Percentiles rank a stretch among this genome's conserved stretches.
Conservation (phyloP, 2,329 filamentous ascomycete genomes). For the Fusarium ambrosium region DNA sequence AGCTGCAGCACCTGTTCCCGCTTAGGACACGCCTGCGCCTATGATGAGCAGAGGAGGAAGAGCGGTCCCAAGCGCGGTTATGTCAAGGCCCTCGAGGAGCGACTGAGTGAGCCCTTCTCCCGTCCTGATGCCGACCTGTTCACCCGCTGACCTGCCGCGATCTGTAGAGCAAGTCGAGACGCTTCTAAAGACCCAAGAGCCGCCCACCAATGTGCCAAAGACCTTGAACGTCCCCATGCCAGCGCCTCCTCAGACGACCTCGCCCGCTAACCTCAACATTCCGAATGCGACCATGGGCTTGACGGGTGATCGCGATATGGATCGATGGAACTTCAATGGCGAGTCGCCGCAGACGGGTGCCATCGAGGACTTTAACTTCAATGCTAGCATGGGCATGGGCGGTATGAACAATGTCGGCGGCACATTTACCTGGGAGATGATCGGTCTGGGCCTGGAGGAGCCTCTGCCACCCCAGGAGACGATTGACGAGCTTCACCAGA, state of each 20-base stretch:
- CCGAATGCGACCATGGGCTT: conserved; percentile 63
- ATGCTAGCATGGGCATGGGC: conserved; percentile 61
- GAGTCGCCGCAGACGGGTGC: conserved; percentile 65
- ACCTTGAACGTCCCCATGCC: conserved; percentile 47
- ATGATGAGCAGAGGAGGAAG: conserved; percentile 93
- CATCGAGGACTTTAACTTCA: conserved; percentile 72
- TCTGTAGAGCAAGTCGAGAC: conserved; percentile 89
- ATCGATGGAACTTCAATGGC: conserved; percentile 68
- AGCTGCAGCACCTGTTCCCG: conserved; percentile 90
- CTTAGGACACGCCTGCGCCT: conserved; percentile 88
- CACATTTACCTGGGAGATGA: conserved; percentile 84
- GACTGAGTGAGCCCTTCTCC: conserved; percentile 76
- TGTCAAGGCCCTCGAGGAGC: conserved; percentile 92
- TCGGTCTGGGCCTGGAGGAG: conserved; percentile 71
- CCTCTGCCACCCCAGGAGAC: conserved; percentile 70
- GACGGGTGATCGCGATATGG: conserved; percentile 62
- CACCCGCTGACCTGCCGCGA: conserved; percentile 30
- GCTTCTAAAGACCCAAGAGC: conserved; percentile 84
- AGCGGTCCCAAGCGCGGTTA: conserved; percentile 95
- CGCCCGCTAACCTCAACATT: conserved; percentile 49
- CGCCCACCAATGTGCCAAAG: conserved; percentile 51
- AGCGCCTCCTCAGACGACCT: conserved; percentile 49
- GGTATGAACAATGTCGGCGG: conserved; percentile 64
- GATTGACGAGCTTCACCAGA: conserved; percentile 88
- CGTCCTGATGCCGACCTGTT: conserved; percentile 20